A percentile compares a stretch with the other conserved stretches of the same genome.
Evolutionary conservation across 108 stramenopile species (phyloP).

Genomic region (Cyclotella sp.): DNA sequence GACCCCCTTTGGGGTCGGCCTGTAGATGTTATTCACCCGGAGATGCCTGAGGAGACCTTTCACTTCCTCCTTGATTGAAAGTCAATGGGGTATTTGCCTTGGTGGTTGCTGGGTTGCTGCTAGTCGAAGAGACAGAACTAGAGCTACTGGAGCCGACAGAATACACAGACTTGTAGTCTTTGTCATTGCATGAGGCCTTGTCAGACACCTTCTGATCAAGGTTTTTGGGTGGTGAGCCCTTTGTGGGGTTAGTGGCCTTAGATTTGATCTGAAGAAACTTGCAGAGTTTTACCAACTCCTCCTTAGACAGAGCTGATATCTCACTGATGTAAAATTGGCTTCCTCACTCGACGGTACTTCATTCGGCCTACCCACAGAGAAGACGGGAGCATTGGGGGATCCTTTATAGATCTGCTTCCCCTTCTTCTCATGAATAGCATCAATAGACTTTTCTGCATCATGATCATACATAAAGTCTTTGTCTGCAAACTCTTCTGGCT

Average conservation of each 20-base stretch:
- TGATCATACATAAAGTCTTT: neutral
- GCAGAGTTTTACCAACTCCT: neutral
- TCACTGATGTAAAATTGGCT: neutral
- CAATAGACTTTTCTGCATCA: neutral
- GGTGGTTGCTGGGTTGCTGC: too few relatives aligned
- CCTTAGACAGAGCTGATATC: neutral
- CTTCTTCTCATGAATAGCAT: neutral
- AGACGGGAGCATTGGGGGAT: neutral
- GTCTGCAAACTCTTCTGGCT: neutral
- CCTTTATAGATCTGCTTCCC: neutral
- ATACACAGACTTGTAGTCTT: neutral
- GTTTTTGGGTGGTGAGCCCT: neutral
- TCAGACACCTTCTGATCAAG: neutral
- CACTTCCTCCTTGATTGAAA: too few relatives aligned
- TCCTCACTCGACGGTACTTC: neutral
- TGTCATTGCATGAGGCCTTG: neutral
- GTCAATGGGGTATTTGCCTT: too few relatives aligned
- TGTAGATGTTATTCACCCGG: neutral
- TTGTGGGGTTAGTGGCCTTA: neutral
- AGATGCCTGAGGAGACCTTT: neutral
- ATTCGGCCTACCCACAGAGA: neutral
- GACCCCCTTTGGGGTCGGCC: constrained; percentile 1
- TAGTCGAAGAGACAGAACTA: too few relatives aligned
- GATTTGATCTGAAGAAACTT: neutral
- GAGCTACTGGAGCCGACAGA: too few relatives aligned